phyloP scores from a whole-genome alignment of 2,329 filamentous ascomycete genomes.

The Camillea tinctor region DNA sequence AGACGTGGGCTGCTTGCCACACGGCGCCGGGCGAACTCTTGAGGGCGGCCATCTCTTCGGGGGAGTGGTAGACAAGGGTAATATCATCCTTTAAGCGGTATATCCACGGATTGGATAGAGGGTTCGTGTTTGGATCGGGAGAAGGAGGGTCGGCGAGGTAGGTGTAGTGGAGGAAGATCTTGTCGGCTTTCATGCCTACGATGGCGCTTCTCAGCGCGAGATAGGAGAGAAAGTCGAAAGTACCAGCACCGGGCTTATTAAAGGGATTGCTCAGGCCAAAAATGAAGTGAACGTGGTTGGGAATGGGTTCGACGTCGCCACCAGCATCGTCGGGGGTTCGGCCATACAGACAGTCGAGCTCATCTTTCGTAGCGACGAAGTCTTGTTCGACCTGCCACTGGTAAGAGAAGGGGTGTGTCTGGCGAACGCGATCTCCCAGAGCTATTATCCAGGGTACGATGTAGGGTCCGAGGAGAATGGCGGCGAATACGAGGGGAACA shows the following conservation, averaged over 20 bases:
- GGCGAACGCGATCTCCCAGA: conserved; percentile 32
- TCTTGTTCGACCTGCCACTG: conserved; percentile 34
- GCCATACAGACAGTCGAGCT: conserved; percentile 35
- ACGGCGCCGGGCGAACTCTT: conserved; percentile 28
- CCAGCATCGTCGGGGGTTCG: conserved; percentile 13
- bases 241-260: conserved; percentile 28
- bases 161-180: conserved; percentile 38
- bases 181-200: conserved; percentile 36
- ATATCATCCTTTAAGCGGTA: conserved; percentile 33
- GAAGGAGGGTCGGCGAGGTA: conserved; percentile 36
- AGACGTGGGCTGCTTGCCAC: conserved; percentile 36
- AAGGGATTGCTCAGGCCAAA: conserved; percentile 37
- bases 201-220: conserved; percentile 38
- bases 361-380: conserved; percentile 30
- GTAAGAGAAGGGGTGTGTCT: conserved; percentile 35
- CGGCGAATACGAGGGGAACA: conserved; percentile 20
- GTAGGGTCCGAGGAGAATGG: conserved; percentile 23
- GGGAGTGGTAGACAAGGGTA: conserved; percentile 35
- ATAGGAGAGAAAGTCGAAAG: conserved; percentile 39
- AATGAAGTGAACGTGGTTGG: conserved; percentile 40
- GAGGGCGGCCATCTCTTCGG: conserved; percentile 27
- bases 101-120: conserved; percentile 38
- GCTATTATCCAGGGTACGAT: conserved; percentile 21
- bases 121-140: conserved; percentile 30
- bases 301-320: conserved; percentile 29